Base-by-base conservation (phyloP, 1,139 yeast genomes). In the Blastobotrys petasosporus region DNA sequence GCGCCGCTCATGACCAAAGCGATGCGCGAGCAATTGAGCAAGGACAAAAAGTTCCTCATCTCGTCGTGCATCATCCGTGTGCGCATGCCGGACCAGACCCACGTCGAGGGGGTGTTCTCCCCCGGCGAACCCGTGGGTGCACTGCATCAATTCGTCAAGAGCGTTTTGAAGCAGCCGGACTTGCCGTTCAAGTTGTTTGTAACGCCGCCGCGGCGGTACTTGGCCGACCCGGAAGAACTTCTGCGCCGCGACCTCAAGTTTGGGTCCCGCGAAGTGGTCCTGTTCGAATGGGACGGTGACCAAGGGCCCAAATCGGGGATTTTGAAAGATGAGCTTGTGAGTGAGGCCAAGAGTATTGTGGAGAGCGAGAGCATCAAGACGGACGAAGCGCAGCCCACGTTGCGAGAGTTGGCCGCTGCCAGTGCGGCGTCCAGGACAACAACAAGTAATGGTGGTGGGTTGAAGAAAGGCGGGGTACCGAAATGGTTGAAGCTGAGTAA, bases 81-180 rank as follows among this genome's bases (percentile, higher is more conserved):
- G n/a, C 51, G 65, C 28, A 50, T 65, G 7, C 69, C 69, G 0
- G 67, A 65, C 42, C 64, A 61, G 43, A 54, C 64, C 1, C 61
- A 59, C 25, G 39, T 64, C 1, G 61, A 65, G 42, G 58, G 63
- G n/a, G 53, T 52, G 6, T 65, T 65, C 48, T 44, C 47, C 8
- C 46, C 61, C 2, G 30, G 47, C 1, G 68, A 65, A 32, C 57
- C 59, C 1, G 52, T 62, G 5, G 57, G 51, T 10, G 57, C 54
- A 16, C 52, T 65, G 9, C 53, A 54, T 48, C 45, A 50, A 1
- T 63, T 64, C 51, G 64, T 65, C 16, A 51, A 51, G 36, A 44
- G 54, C 6, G 46, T 53, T 12, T 37, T 65, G 15, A 48, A 49
- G 11, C 53, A 53, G 23, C 59, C 62, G 1, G 51, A 55, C 15